Evolutionary conservation across 2,329 filamentous ascomycete genomes (phyloP).

Genomic region (Colletotrichum tropicale): DNA sequence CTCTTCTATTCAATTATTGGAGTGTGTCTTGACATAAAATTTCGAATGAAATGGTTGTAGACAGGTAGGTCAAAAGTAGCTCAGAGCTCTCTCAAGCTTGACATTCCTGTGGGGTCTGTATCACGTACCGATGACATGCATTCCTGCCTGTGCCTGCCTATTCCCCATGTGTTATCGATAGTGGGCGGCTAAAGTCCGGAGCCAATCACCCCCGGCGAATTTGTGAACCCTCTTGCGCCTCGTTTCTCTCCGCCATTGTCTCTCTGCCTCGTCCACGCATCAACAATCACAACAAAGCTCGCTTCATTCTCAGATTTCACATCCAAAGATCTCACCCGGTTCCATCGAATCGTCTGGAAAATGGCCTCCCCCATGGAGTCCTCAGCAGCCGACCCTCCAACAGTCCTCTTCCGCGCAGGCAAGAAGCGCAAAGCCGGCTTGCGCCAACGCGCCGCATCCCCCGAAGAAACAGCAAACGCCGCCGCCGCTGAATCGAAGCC

Average conservation of each 20-base stretch:
- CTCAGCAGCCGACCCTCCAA: slow-evolving; percentile 24
- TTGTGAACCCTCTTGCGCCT: background rate
- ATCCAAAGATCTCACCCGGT: background rate
- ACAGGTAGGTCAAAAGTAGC: slow-evolving; percentile 16
- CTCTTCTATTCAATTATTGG: background rate
- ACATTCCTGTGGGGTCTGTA: background rate
- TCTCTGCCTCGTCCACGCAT: background rate
- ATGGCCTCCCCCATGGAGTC: slow-evolving; percentile 29
- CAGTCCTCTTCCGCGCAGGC: slow-evolving; percentile 56
- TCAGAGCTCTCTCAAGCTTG: background rate
- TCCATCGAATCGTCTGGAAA: background rate
- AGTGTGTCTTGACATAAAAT: background rate
- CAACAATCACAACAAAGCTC: background rate
- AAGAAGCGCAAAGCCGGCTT: slow-evolving; percentile 65
- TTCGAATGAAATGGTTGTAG: background rate
- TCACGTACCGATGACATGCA: slow-evolving; percentile 5
- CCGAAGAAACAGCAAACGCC: slow-evolving; percentile 25
- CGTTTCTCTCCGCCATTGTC: background rate
- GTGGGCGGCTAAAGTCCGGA: background rate
- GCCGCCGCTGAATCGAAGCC: background rate
- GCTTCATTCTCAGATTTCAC: background rate
- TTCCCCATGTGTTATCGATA: background rate
- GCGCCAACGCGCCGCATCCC: slow-evolving; percentile 48
- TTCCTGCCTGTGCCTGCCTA: background rate
- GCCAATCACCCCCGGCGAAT: background rate